Conservation (phyloP, 805 yeast species). For the Sungouiozyma intestinalis region DNA sequence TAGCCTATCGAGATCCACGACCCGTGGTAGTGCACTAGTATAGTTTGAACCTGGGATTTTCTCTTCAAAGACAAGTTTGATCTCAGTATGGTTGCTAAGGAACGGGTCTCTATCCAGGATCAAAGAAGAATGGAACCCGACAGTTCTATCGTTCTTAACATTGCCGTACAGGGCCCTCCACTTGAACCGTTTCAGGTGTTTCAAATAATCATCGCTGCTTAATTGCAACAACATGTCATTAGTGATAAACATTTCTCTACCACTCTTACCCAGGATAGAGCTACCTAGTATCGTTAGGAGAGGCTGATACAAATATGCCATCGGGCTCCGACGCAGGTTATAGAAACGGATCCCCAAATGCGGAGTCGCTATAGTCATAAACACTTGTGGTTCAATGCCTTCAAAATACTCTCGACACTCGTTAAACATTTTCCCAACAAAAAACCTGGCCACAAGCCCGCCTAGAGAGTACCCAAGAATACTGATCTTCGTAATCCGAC, state of each 20-base stretch:
- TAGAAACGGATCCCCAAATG: slow-evolving; percentile 55
- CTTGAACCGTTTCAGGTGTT: slow-evolving; percentile 49
- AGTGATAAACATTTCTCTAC: slow-evolving; percentile 59
- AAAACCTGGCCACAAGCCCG: slow-evolving; percentile 72
- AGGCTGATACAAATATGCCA: slow-evolving; percentile 7
- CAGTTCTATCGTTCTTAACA: slow-evolving; percentile 73
- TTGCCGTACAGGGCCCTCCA: slow-evolving; percentile 59
- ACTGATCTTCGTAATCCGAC: slow-evolving; percentile 40
- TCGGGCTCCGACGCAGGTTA: slow-evolving; percentile 14
- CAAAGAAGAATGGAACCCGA: slow-evolving; percentile 75
- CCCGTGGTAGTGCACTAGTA: slow-evolving; percentile 15
- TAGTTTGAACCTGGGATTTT: slow-evolving; percentile 23
- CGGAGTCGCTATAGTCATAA: slow-evolving; percentile 69
- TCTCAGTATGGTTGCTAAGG: slow-evolving; percentile 39
- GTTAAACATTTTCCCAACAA: slow-evolving; percentile 55
- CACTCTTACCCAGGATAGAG: slow-evolving; percentile 52
- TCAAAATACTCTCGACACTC: slow-evolving; percentile 44
- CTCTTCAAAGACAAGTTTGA: slow-evolving; percentile 39
- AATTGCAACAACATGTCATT: slow-evolving; percentile 37
- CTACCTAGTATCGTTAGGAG: slow-evolving; percentile 45
- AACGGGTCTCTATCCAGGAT: slow-evolving; percentile 70
- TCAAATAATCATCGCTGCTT: slow-evolving; percentile 33
- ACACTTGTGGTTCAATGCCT: slow-evolving; percentile 49
- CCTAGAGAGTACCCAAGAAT: slow-evolving; percentile 85
- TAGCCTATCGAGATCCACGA: slow-evolving; percentile 18